Conservation (phyloP, 2,329 filamentous ascomycete species). For the Paecilomyces fulvus region DNA sequence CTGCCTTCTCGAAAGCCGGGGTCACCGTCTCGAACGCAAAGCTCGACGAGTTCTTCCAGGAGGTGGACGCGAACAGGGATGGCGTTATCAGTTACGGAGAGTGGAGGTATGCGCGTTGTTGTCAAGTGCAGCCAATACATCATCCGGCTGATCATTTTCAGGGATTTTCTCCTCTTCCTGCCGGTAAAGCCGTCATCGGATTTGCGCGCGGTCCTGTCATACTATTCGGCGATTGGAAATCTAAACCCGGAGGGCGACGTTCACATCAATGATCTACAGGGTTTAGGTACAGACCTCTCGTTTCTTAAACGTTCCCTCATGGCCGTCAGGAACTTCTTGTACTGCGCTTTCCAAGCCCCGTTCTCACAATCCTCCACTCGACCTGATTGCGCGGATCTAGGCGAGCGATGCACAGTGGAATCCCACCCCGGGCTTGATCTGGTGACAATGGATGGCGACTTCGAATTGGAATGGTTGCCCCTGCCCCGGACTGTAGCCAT, state of each 20-base stretch:
- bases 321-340: slow-evolving; percentile 26
- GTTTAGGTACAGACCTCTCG: slow-evolving; percentile 66
- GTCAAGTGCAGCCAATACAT: slow-evolving; percentile 4
- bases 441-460: slow-evolving; percentile 24
- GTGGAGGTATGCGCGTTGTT: slow-evolving; percentile 67
- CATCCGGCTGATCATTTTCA: slow-evolving; percentile 27
- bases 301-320: slow-evolving; percentile 30
- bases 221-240: slow-evolving; percentile 82
- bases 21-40: slow-evolving; percentile 69
- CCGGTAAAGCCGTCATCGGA: slow-evolving; percentile 52
- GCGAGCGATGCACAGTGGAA: slow-evolving; percentile 15
- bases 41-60: slow-evolving; percentile 75
- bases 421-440: slow-evolving; percentile 20
- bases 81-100: slow-evolving; percentile 83
- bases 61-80: slow-evolving; percentile 84
- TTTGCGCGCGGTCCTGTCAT: slow-evolving; percentile 75
- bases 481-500: slow-evolving; percentile 34
- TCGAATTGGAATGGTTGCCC: slow-evolving; percentile 34
- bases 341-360: slow-evolving; percentile 26
- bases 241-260: slow-evolving; percentile 93
- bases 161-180: slow-evolving; percentile 90
- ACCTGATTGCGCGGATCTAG: slow-evolving; percentile 22
- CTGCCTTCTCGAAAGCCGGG: slow-evolving; percentile 69
- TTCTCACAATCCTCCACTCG: slow-evolving; percentile 23
- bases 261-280: slow-evolving; percentile 82